phyloP scores from a whole-genome alignment of 352 stramenopile species.

The Discostella stelligera region DNA sequence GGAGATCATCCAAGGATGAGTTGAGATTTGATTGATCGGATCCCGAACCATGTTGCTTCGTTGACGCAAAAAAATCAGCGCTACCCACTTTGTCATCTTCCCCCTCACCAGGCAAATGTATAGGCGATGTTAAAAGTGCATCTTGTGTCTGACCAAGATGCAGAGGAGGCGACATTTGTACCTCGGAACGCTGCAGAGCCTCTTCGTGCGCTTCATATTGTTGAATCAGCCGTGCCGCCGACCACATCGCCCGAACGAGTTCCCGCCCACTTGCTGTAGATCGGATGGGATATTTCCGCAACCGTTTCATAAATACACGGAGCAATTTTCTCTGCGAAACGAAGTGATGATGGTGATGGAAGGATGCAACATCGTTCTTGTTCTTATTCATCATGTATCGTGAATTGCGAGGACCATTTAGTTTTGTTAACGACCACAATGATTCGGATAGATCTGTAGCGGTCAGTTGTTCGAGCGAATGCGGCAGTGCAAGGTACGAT shows the following conservation, averaged over 20 bases:
- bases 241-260: constrained; percentile 30
- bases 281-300: constrained; percentile 40
- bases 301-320: constrained; percentile 35
- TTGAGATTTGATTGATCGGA: neutral
- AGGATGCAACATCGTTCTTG: neutral
- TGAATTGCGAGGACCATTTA: constrained; percentile 12
- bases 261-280: constrained; percentile 20
- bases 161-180: neutral
- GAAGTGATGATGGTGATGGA: neutral
- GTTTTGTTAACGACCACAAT: constrained; percentile 34
- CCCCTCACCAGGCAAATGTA: constrained; percentile 27
- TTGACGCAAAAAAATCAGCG: neutral
- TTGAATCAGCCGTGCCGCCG: constrained; percentile 20
- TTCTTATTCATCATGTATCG: neutral
- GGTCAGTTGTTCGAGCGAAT: constrained; percentile 35
- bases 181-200: neutral
- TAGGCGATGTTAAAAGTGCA: constrained; percentile 7
- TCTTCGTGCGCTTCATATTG: constrained; percentile 15
- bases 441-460: constrained; percentile 33
- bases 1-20: constrained; percentile 5
- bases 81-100: constrained; percentile 1
- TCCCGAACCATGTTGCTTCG: neutral
- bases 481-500: constrained; percentile 30
- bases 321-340: constrained; percentile 28
- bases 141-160: neutral